Percentiles rank a stretch among this genome's conserved stretches.
Conservation (phyloP, 192 early-diverging fungal species). For the Backusella sp. region DNA sequence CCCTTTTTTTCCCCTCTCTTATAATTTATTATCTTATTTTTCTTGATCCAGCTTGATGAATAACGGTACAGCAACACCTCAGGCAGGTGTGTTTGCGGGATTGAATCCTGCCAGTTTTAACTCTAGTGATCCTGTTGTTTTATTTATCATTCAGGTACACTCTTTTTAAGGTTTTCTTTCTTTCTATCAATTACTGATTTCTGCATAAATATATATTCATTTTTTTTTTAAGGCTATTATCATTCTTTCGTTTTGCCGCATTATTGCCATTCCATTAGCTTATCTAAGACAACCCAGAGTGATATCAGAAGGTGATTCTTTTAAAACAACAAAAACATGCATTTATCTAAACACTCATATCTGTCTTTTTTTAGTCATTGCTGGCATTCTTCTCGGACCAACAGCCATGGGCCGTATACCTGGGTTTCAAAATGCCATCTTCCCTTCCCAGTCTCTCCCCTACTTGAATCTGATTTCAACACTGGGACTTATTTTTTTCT, state of each 20-base stretch:
- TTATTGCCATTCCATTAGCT: conserved; percentile 60
- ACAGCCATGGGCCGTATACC: conserved; percentile 77
- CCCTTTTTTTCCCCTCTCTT: neutral
- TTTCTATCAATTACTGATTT: neutral
- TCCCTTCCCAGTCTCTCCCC: conserved; percentile 67
- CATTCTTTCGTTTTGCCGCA: conserved; percentile 70
- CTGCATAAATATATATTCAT: neutral
- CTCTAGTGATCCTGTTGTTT: conserved; percentile 52
- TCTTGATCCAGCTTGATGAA: neutral
- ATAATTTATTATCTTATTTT: neutral
- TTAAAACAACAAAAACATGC: neutral
- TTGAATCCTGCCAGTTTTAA: conserved; percentile 58
- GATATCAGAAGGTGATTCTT: conserved; percentile 68
- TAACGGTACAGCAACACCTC: conserved; percentile 13
- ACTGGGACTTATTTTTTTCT: conserved; percentile 85
- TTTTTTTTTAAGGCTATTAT: conserved; percentile 44
- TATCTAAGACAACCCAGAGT: conserved; percentile 79
- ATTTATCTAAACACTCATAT: neutral
- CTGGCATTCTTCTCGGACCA: conserved; percentile 87
- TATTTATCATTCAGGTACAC: conserved; percentile 79
- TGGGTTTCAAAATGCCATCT: conserved; percentile 66
- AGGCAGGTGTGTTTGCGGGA: conserved; percentile 60
- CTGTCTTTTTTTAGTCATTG: conserved; percentile 53
- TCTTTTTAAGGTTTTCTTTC: neutral
- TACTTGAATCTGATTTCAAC: conserved; percentile 78